These are phyloP conservation scores for Cyclostephanos tholiformis DNA, from an alignment of 108 stramenopile species.

Conservation along the genomic window DNA sequence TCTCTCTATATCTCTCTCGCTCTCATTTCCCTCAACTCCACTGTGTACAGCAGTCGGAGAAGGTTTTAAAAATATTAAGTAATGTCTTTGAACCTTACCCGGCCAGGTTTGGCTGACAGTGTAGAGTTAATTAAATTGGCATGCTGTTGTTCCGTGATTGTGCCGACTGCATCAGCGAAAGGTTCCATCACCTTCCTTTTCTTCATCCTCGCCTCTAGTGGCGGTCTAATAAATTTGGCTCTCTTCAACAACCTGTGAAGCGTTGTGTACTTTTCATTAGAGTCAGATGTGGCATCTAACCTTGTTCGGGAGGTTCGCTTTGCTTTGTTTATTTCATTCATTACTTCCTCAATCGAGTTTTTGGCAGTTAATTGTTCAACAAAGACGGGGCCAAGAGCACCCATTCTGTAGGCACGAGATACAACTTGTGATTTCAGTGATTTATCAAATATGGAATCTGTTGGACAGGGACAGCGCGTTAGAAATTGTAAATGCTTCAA, in stretches of 20 bases:
- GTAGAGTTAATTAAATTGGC: too few relatives aligned
- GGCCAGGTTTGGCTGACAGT: background rate
- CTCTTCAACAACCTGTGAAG: conserved; percentile 37
- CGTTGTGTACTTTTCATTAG: conserved; percentile 31
- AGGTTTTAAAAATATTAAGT: too few relatives aligned
- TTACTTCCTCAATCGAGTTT: conserved; percentile 84
- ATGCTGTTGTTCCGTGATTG: background rate
- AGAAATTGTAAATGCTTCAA: background rate
- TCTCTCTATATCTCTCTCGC: too few relatives aligned
- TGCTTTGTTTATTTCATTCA: conserved; percentile 49
- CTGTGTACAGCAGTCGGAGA: too few relatives aligned
- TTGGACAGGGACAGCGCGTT: background rate
- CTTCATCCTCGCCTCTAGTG: background rate
- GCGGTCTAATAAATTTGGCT: conserved; percentile 20
- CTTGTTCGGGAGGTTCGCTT: background rate
- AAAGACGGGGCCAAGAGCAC: conserved; percentile 76
- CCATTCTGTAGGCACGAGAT: conserved; percentile 93
- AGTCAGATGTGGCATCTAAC: background rate
- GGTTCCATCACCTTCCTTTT: background rate
- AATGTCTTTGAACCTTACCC: conserved; percentile 12
- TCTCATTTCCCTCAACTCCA: too few relatives aligned
- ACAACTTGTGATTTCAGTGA: conserved; percentile 84
- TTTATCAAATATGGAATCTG: conserved; percentile 68
- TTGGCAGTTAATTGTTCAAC: conserved; percentile 89
- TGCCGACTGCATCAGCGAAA: background rate